These are phyloP conservation scores for Pseudopediastrum boryanum DNA, from an alignment of 139 green algal species.

Conservation along the genomic window DNA sequence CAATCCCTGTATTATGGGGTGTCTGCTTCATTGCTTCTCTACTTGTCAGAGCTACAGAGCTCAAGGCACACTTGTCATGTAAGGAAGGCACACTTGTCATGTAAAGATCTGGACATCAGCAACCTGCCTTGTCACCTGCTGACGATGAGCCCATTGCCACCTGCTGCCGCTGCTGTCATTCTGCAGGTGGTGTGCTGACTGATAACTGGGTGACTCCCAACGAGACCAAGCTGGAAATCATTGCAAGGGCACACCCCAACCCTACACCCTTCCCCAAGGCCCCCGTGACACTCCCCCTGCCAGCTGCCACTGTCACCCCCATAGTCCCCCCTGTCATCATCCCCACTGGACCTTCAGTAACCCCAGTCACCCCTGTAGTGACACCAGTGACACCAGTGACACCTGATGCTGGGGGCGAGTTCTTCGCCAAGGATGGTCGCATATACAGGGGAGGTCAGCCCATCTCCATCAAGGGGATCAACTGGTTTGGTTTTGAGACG, in stretches of 20 bases:
- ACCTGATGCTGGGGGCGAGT: too few relatives aligned
- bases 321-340: too few relatives aligned
- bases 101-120: not conserved
- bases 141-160: too few relatives aligned
- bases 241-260: not conserved
- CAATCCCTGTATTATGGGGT: not conserved
- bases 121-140: not conserved
- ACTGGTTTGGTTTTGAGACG: slow-evolving; percentile 44
- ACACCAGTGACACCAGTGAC: too few relatives aligned
- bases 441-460: slow-evolving; percentile 13
- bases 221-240: slow-evolving; percentile 20
- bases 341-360: too few relatives aligned
- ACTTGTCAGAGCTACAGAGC: too few relatives aligned
- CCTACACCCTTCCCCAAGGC: not conserved
- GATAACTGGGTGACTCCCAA: slow-evolving; percentile 34
- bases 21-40: too few relatives aligned
- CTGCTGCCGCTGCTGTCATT: too few relatives aligned
- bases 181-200: slow-evolving; percentile 19
- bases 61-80: not conserved
- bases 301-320: too few relatives aligned
- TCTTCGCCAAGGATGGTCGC: slow-evolving; percentile 13
- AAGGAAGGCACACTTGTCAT: not conserved
- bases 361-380: too few relatives aligned
- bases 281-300: too few relatives aligned
- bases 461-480: slow-evolving; percentile 32